These are phyloP conservation scores for Aspergillus quadrilineatus DNA, from an alignment of 2,329 filamentous ascomycete species.

Conservation along the genomic window DNA sequence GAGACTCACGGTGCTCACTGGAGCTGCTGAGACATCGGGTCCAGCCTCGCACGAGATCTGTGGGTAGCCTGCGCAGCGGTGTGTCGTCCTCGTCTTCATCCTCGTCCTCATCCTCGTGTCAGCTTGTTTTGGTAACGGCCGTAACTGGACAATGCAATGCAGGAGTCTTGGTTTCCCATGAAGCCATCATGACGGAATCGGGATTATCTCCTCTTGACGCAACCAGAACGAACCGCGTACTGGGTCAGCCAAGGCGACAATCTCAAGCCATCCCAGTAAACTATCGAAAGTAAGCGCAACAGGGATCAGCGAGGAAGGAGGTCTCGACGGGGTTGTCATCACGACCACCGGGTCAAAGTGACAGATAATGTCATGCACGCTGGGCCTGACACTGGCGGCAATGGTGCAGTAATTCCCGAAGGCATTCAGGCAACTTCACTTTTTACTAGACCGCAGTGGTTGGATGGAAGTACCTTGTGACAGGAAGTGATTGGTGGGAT, in stretches of 20 bases:
- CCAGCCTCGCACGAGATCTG: constrained; percentile 1
- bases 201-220: background rate
- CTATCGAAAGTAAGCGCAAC: background rate
- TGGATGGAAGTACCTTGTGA: background rate
- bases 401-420: background rate
- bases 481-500: background rate
- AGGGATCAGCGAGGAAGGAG: background rate
- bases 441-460: background rate
- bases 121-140: too few relatives aligned
- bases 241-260: background rate
- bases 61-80: constrained; percentile 9
- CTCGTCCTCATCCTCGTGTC: too few relatives aligned
- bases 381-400: constrained; percentile 1
- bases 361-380: constrained; percentile 1
- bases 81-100: background rate
- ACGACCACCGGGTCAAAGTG: background rate
- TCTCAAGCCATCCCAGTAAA: background rate
- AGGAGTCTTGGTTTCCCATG: background rate
- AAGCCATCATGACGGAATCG: background rate
- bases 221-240: background rate
- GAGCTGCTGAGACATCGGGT: background rate
- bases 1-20: background rate
- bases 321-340: background rate
- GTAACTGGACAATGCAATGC: background rate
- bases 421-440: background rate